A percentile compares a stretch with the other conserved stretches of the same genome.
Evolutionary conservation across 345 rosid genomes (phyloP).

Genomic region (Rhodamnia rubescens): DNA sequence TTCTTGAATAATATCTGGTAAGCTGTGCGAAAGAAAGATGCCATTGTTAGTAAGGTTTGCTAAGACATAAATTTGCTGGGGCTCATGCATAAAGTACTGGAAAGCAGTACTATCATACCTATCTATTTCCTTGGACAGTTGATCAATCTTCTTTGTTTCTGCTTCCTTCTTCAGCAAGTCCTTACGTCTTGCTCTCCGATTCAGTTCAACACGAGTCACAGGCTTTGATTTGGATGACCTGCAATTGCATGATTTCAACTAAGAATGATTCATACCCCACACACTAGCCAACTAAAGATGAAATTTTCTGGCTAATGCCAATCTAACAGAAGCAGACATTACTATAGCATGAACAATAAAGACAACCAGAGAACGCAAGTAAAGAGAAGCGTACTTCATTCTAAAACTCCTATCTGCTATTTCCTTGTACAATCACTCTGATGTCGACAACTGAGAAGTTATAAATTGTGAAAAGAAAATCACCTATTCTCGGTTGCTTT

Average conservation of each 20-base stretch:
- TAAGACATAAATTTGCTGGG: not conserved
- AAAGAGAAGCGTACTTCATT: not conserved
- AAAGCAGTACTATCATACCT: conserved; percentile 17
- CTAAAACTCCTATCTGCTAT: not conserved
- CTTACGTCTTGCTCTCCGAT: conserved; percentile 64
- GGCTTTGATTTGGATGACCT: conserved; percentile 43
- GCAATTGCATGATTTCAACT: not conserved
- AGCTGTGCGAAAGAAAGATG: conserved; percentile 16
- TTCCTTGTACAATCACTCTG: not conserved
- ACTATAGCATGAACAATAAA: not conserved
- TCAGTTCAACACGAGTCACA: conserved; percentile 65
- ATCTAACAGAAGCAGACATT: not conserved
- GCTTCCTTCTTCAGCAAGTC: conserved; percentile 36
- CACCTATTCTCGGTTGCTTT: conserved; percentile 43
- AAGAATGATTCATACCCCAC: not conserved
- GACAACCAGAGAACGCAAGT: not conserved
- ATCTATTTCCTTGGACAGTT: conserved; percentile 58
- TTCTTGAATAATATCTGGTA: conserved; percentile 63
- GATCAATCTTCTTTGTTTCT: conserved; percentile 36
- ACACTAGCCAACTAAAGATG: not conserved
- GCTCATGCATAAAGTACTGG: not conserved
- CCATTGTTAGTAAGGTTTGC: not conserved
- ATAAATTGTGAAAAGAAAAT: not conserved
- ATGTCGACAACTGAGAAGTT: not conserved
- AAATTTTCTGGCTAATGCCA: not conserved